A percentile compares a stretch with the other conserved stretches of the same genome.
Conservation (phyloP, 1,284 basidiomycete species). For the Ganoderma multipileum region DNA sequence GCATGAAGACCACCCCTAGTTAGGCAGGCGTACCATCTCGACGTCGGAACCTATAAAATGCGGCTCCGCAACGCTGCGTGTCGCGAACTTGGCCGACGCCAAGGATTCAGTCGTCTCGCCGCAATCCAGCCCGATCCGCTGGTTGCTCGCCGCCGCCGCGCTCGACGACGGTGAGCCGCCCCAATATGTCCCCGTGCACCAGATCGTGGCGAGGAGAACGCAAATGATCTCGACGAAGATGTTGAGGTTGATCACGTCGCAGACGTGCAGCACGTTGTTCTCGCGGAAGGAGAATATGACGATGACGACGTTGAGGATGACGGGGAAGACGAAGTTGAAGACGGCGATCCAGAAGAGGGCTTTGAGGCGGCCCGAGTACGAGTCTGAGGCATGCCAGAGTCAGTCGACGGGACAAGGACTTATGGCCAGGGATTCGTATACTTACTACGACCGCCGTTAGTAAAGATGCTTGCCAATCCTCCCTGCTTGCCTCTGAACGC, state of each 20-base stretch:
- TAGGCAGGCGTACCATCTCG: too few species aligned
- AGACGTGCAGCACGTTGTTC: constrained; percentile 15
- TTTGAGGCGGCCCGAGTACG: constrained; percentile 6
- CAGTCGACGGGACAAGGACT: neutral
- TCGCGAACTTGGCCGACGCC: neutral
- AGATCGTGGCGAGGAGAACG: constrained; percentile 26
- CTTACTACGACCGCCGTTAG: neutral
- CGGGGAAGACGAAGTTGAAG: constrained; percentile 42
- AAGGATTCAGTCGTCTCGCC: neutral
- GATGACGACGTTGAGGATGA: constrained; percentile 36
- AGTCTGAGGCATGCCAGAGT: constrained; percentile 18
- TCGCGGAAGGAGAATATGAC: constrained; percentile 22
- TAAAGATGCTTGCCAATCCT: too few species aligned
- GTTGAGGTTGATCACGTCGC: constrained; percentile 25
- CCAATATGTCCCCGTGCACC: neutral
- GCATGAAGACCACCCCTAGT: too few species aligned
- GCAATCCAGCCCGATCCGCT: neutral
- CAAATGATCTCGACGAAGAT: constrained; percentile 30
- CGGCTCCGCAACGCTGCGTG: neutral
- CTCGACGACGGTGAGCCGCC: too few species aligned
- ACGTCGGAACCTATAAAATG: too few species aligned
- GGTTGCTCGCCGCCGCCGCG: neutral
- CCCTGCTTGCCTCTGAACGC: too few species aligned
- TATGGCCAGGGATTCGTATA: neutral
- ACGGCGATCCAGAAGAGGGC: constrained; percentile 40